phyloP scores from a whole-genome alignment of 495 filamentous ascomycete genomes.

The Terfezia boudieri region DNA sequence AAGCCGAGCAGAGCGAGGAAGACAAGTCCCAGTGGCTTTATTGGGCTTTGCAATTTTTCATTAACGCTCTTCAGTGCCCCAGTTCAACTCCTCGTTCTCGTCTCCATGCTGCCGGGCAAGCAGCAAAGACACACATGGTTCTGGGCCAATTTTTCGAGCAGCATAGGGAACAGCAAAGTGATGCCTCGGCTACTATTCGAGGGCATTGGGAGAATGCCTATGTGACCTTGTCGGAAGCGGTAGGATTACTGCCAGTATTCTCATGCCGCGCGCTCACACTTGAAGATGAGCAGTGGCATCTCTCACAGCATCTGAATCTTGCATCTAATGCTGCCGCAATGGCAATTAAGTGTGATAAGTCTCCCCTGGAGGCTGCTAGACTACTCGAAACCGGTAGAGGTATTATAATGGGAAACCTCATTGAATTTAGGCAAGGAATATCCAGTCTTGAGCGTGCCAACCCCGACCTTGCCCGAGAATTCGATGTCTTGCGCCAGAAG shows the following conservation, averaged over 20 bases:
- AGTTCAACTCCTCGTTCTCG: too few relatives aligned
- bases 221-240: too few relatives aligned
- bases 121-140: too few relatives aligned
- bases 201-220: too few relatives aligned
- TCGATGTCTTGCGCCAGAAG: background rate
- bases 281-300: constrained; percentile 1
- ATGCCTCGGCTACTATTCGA: too few relatives aligned
- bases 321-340: constrained; percentile 1
- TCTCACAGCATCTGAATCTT: background rate
- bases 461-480: background rate
- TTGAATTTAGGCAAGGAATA: constrained; percentile 3
- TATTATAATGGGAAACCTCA: constrained; percentile 5
- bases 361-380: background rate
- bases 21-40: background rate
- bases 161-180: too few relatives aligned
- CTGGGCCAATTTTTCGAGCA: too few relatives aligned
- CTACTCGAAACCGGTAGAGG: constrained; percentile 6
- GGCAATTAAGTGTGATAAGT: background rate
- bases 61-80: background rate
- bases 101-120: too few relatives aligned
- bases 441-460: constrained; percentile 1
- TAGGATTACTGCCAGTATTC: background rate
- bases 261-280: background rate
- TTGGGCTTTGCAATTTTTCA: background rate
- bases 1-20: constrained; percentile 1